Conservation (phyloP, 2,329 filamentous ascomycete genomes). For the Venturia asperata region DNA sequence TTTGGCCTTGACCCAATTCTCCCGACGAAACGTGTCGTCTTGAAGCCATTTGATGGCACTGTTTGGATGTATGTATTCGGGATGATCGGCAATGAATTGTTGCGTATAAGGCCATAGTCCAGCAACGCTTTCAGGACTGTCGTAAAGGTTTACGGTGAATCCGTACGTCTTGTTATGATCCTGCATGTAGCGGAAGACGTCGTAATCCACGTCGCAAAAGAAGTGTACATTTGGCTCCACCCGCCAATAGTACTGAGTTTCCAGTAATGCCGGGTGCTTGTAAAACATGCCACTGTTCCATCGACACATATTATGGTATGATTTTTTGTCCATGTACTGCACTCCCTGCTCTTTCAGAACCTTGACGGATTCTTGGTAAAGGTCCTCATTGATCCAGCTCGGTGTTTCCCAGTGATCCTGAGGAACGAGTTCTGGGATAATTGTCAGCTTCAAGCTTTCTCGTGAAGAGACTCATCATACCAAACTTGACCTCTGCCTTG, state of each 20-base stretch:
- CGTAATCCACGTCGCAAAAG: conserved; percentile 98
- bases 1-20: conserved; percentile 72
- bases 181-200: conserved; percentile 96
- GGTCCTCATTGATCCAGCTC: conserved; percentile 81
- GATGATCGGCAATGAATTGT: conserved; percentile 81
- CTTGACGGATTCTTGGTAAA: conserved; percentile 77
- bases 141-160: conserved; percentile 96
- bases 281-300: conserved; percentile 99
- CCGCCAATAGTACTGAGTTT: conserved; percentile 92
- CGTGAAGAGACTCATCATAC: conserved; percentile 38
- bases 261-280: conserved; percentile 78
- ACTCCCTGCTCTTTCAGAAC: conserved; percentile 77
- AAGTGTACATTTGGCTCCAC: conserved; percentile 98
- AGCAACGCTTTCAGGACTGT: conserved; percentile 77
- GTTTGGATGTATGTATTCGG: conserved; percentile 71
- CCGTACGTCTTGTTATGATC: conserved; percentile 99
- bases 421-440: conserved; percentile 67
- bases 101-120: conserved; percentile 92
- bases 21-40: conserved; percentile 67
- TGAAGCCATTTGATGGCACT: conserved; percentile 85
- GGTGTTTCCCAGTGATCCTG: conserved; percentile 90
- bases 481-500: conserved; percentile 81
- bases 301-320: conserved; percentile 98
- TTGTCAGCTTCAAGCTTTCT: conserved; percentile 25
- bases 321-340: conserved; percentile 81